These are phyloP conservation scores for Fusarium setosum DNA, from an alignment of 2,329 filamentous ascomycete genomes.

Conservation along the genomic window DNA sequence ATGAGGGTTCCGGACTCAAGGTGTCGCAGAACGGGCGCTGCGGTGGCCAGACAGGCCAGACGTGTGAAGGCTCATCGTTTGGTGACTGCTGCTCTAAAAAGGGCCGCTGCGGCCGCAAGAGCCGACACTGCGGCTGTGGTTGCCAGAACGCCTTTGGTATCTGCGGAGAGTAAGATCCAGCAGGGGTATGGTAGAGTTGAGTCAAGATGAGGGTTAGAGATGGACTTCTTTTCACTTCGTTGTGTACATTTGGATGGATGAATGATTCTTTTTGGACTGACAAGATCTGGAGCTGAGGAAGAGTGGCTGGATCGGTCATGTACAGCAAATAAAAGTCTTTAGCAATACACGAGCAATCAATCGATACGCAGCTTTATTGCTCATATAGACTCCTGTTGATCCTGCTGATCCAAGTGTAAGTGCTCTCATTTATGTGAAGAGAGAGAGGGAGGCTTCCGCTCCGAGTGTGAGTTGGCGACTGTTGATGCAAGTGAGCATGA, in stretches of 20 bases:
- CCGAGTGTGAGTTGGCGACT: not conserved
- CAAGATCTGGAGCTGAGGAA: conserved; percentile 18
- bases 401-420: too few relatives aligned
- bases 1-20: conserved; percentile 32
- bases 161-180: conserved; percentile 40
- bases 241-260: conserved; percentile 36
- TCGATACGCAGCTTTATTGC: conserved; percentile 8
- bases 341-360: conserved; percentile 22
- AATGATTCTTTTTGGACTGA: conserved; percentile 18
- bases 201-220: not conserved
- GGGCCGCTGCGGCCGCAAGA: conserved; percentile 52
- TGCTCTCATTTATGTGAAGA: not conserved
- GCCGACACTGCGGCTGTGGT: conserved; percentile 49
- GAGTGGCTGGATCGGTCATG: conserved; percentile 15
- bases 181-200: not conserved
- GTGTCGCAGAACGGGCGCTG: conserved; percentile 55
- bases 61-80: conserved; percentile 54
- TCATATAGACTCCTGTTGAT: too few relatives aligned
- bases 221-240: conserved; percentile 33
- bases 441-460: not conserved
- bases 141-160: conserved; percentile 51
- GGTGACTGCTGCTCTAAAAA: conserved; percentile 57
- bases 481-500: not conserved
- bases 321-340: conserved; percentile 3
- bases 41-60: conserved; percentile 52